phyloP scores from a whole-genome alignment of 2,329 filamentous ascomycete species.

The Phialophora tarda region DNA sequence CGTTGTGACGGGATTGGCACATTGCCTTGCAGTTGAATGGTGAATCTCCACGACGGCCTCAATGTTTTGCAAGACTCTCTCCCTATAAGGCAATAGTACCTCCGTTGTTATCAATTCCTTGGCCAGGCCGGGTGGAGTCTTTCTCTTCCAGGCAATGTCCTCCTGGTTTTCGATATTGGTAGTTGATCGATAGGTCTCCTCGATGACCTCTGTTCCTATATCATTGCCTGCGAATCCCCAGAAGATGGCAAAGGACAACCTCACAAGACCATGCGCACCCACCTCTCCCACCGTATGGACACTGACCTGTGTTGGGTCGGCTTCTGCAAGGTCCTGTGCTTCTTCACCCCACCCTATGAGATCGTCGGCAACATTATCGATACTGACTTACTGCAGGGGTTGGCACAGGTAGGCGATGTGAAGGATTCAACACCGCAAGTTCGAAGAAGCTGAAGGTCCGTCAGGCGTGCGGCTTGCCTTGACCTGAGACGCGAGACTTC shows the following conservation, averaged over 20 bases:
- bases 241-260: not conserved
- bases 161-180: not conserved
- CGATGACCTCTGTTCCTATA: not conserved
- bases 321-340: too few species aligned
- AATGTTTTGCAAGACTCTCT: too few species aligned
- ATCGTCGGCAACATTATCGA: not conserved
- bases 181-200: not conserved
- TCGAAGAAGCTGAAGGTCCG: not conserved
- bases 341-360: not conserved
- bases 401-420: not conserved
- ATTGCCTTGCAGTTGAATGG: too few species aligned
- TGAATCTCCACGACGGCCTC: too few species aligned
- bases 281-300: not conserved
- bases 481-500: too few species aligned
- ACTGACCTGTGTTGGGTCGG: not conserved
- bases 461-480: not conserved
- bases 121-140: not conserved
- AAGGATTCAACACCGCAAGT: not conserved
- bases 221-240: not conserved
- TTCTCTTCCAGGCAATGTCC: not conserved
- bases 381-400: not conserved
- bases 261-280: not conserved
- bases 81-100: not conserved
- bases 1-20: too few species aligned
- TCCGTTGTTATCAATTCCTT: not conserved